Evolutionary conservation across 805 yeast species (phyloP).

Genomic region (Saccharomyces jurei): DNA sequence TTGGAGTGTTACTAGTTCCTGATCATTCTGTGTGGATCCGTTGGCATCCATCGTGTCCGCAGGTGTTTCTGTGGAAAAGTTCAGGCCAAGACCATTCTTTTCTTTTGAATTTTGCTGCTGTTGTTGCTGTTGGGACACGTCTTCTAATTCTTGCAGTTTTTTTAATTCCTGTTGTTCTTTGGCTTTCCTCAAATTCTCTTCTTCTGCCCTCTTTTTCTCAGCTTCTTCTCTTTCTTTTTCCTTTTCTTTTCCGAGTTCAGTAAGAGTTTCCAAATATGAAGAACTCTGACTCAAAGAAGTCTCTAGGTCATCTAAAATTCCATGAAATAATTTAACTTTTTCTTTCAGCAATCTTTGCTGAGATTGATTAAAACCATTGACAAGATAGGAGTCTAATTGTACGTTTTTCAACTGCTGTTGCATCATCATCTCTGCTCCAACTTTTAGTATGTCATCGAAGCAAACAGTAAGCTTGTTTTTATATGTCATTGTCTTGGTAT

Average conservation of each 20-base stretch:
- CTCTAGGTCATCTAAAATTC: conserved; percentile 27
- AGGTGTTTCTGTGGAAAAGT: neutral
- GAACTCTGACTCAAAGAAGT: conserved; percentile 21
- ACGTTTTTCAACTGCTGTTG: conserved; percentile 31
- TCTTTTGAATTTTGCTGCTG: conserved; percentile 1
- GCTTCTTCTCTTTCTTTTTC: conserved; percentile 27
- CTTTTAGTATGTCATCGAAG: conserved; percentile 27
- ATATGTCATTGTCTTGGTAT: conserved; percentile 1
- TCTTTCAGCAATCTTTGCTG: conserved; percentile 24
- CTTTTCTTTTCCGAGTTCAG: conserved; percentile 25
- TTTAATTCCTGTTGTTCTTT: conserved; percentile 7
- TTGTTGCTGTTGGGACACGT: conserved; percentile 4
- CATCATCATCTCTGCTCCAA: conserved; percentile 29
- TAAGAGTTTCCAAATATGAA: conserved; percentile 22
- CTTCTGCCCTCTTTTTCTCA: conserved; percentile 21
- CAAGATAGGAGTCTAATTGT: conserved; percentile 21
- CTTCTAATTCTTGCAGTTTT: conserved; percentile 6
- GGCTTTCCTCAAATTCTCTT: conserved; percentile 21
- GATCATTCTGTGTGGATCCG: neutral
- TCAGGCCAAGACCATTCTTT: conserved; percentile 4
- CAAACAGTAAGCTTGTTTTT: conserved; percentile 26
- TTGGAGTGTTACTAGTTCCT: neutral
- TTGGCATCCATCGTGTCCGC: neutral
- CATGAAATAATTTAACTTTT: conserved; percentile 23
- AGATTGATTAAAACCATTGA: conserved; percentile 20